These are phyloP conservation scores for Cyclotella choctawhatcheeana DNA, from an alignment of 108 stramenopile species.

Conservation along the genomic window DNA sequence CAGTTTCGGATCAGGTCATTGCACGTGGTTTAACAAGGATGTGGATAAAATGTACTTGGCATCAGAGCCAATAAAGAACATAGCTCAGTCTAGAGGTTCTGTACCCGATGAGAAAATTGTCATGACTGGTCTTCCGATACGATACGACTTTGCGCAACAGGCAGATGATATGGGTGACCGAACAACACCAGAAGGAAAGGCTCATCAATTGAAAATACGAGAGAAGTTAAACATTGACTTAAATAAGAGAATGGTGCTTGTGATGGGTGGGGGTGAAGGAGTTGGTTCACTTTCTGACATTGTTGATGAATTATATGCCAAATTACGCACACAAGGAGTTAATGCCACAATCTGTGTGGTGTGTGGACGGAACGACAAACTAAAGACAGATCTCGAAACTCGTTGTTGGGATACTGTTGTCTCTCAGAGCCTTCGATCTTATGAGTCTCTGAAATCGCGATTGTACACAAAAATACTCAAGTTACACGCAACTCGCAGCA, in stretches of 20 bases:
- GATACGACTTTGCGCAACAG: slow-evolving; percentile 82
- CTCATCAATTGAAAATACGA: slow-evolving; percentile 53
- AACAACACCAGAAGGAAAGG: slow-evolving; percentile 53
- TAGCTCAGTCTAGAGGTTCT: slow-evolving; percentile 73
- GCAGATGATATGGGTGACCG: slow-evolving; percentile 74
- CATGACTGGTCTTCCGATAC: slow-evolving; percentile 92
- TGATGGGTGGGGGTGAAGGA: slow-evolving; percentile 98
- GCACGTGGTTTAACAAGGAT: slow-evolving; percentile 91
- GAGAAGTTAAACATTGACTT: slow-evolving; percentile 63
- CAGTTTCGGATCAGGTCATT: slow-evolving; percentile 88
- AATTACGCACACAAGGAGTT: slow-evolving; percentile 59
- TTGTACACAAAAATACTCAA: slow-evolving; percentile 24
- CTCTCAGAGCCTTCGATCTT: slow-evolving; percentile 45
- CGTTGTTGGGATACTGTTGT: slow-evolving; percentile 71
- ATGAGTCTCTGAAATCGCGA: slow-evolving; percentile 39
- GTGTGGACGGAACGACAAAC: slow-evolving; percentile 91
- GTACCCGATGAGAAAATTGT: slow-evolving; percentile 84
- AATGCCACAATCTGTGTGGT: slow-evolving; percentile 92
- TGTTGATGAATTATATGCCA: slow-evolving; percentile 73
- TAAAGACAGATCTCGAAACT: slow-evolving; percentile 66
- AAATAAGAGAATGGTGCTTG: slow-evolving; percentile 75
- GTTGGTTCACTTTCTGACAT: slow-evolving; percentile 85
- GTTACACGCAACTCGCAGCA: slow-evolving; percentile 37
- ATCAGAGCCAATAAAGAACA: slow-evolving; percentile 65
- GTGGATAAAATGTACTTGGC: slow-evolving; percentile 92